Evolutionary conservation across 768 basidiomycete species (phyloP).

Genomic region (Tubosaeta sp.): DNA sequence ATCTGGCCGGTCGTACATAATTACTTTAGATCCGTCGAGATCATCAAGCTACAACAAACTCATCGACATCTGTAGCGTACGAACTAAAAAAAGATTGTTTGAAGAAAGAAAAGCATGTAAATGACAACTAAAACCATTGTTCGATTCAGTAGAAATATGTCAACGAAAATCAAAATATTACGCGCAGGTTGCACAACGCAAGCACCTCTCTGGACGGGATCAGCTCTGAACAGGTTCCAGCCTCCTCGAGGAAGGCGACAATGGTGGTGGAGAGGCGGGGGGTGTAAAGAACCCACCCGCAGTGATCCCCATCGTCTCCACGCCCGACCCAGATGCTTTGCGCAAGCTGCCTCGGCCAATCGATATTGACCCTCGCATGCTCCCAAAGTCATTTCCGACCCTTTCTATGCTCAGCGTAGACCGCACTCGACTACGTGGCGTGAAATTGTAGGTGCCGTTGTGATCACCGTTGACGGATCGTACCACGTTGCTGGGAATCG

Average conservation of each 20-base stretch:
- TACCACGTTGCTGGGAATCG: slow-evolving; percentile 17
- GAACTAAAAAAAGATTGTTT: not conserved
- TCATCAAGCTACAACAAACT: too few species aligned
- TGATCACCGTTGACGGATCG: slow-evolving; percentile 36
- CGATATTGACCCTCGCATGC: slow-evolving; percentile 55
- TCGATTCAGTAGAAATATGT: not conserved
- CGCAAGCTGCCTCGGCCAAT: slow-evolving; percentile 57
- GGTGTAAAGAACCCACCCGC: slow-evolving; percentile 76
- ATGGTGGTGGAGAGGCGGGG: slow-evolving; percentile 35
- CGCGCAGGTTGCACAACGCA: not conserved
- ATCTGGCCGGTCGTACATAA: not conserved
- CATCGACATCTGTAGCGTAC: not conserved
- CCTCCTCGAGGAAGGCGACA: slow-evolving; percentile 6
- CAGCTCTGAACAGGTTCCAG: slow-evolving; percentile 4
- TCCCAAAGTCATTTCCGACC: slow-evolving; percentile 27
- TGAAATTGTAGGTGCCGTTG: slow-evolving; percentile 24
- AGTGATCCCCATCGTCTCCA: slow-evolving; percentile 71
- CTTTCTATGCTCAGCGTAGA: slow-evolving; percentile 68
- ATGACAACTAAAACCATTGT: not conserved
- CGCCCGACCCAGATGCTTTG: slow-evolving; percentile 67
- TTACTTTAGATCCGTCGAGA: not conserved
- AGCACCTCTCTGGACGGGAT: not conserved
- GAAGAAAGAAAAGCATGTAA: not conserved
- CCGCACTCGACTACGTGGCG: slow-evolving; percentile 40
- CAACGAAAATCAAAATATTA: not conserved